Base-by-base conservation (phyloP, 2,329 filamentous ascomycete genomes). In the Exophiala aquamarina region DNA sequence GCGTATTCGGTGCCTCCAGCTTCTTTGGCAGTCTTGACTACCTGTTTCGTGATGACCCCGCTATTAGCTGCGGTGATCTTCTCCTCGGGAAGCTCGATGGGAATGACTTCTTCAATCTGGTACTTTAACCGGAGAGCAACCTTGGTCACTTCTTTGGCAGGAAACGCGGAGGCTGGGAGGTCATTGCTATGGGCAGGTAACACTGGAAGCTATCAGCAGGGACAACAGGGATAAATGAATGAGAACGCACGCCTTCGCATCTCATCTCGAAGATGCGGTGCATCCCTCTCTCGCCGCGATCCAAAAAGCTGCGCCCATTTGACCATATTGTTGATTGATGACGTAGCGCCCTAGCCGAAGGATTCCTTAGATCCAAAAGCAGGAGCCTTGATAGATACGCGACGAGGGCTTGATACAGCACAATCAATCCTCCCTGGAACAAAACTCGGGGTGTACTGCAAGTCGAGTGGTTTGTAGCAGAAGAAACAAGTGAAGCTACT, bases 81-180 rank as follows among this genome's bases (percentile, higher is more conserved):
- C 4, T 76, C 76, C 63, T 88, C 82, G 48, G 93, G 85, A 31
- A 98, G 77, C 67, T 98, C 93, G 72, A 89, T 96, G 1, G 92
- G 88, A 19, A 98, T 81, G 45, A 90, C 85, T 65, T 90, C 81
- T 68, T 95, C 90, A 60, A 98, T 83, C 59, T 95, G 83, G 64
- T 94, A 89, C 61, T 92, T 94, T 55, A 98, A 76, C 47, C 90
- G 88, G 13, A 98, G 79, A 19, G 91, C 92, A 46, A 94, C 78
- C 65, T 91, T 91, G 52, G 92, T 96, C 52, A 96, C 91, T 60
- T 93, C 86, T 50, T 79, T 75, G 10, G 91, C 76, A 1, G 88
- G 81, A 28, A 92, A 83, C 20, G 86, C 82, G 9, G 87, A 83
- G 33, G 82, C 56, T 17, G 65, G 49, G 33, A 68, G 56, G 26